These are phyloP conservation scores for Alternaria sp. DNA, from an alignment of 2,329 filamentous ascomycete genomes.

Conservation along the genomic window DNA sequence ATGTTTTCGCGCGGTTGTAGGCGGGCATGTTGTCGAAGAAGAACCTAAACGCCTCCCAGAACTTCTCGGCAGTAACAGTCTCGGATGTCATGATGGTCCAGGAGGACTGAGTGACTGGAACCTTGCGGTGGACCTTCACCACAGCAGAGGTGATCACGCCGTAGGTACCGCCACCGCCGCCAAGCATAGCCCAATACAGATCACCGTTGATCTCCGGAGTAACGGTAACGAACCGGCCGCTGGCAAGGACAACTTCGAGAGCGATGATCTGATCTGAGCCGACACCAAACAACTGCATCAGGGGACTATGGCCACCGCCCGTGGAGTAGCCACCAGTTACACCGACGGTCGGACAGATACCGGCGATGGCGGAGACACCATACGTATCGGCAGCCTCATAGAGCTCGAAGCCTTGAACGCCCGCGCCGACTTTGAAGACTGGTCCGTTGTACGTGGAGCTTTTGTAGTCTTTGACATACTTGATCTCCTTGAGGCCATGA, in stretches of 20 bases:
- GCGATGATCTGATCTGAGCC: conserved; percentile 46
- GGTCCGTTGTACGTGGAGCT: conserved; percentile 33
- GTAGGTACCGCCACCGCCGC: conserved; percentile 46
- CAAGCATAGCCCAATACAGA: conserved; percentile 49
- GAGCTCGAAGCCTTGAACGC: conserved; percentile 41
- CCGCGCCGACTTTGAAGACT: conserved; percentile 41
- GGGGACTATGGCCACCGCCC: conserved; percentile 62
- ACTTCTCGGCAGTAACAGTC: conserved; percentile 38
- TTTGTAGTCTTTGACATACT: conserved; percentile 36
- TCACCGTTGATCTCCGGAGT: conserved; percentile 44
- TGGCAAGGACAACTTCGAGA: conserved; percentile 44
- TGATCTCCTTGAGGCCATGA: conserved; percentile 39
- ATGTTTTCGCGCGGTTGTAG: conserved; percentile 36
- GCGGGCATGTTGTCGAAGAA: conserved; percentile 31
- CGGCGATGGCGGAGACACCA: conserved; percentile 34
- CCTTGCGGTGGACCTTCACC: conserved; percentile 41
- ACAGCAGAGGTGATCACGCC: conserved; percentile 44
- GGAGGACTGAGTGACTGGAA: conserved; percentile 41
- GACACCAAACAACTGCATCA: conserved; percentile 56
- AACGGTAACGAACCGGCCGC: conserved; percentile 32
- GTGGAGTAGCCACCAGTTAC: conserved; percentile 50
- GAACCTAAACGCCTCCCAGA: conserved; percentile 36
- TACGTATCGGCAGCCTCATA: conserved; percentile 38
- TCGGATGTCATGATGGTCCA: conserved; percentile 36
- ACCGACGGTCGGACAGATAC: conserved; percentile 59